phyloP scores from a whole-genome alignment of 345 rosid genomes.

The Syzygium aqueum region DNA sequence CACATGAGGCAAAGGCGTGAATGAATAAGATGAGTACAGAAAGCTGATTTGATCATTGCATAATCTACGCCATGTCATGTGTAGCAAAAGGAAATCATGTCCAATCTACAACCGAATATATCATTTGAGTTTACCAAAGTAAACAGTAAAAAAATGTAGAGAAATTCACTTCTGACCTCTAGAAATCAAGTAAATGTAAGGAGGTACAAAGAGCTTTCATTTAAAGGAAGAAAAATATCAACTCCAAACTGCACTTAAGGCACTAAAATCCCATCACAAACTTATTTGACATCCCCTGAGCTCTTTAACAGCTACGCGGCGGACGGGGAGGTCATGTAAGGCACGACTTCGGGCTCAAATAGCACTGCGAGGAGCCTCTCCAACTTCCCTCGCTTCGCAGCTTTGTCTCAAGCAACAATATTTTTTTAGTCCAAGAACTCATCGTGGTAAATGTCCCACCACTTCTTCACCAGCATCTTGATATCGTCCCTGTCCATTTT shows the following conservation, averaged over 20 bases:
- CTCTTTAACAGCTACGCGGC: slow-evolving; percentile 21
- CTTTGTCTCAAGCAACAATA: neutral
- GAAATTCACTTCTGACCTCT: neutral
- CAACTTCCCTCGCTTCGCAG: neutral
- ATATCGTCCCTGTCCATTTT: slow-evolving; percentile 43
- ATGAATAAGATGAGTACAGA: neutral
- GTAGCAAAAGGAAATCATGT: neutral
- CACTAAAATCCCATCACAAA: neutral
- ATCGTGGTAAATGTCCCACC: slow-evolving; percentile 42
- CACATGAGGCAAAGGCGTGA: neutral
- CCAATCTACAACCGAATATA: neutral
- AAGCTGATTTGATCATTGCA: neutral
- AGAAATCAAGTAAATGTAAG: neutral
- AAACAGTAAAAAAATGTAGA: neutral
- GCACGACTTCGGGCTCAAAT: neutral
- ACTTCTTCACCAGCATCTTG: slow-evolving; percentile 28
- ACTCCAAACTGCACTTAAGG: neutral
- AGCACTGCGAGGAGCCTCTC: neutral
- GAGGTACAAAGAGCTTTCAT: neutral
- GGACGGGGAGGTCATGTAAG: slow-evolving; percentile 23
- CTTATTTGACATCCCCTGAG: too few species aligned
- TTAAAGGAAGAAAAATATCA: neutral
- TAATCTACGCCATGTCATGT: neutral
- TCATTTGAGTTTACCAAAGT: neutral
- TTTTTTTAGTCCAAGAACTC: slow-evolving; percentile 31